Conservation (phyloP, 371 early-diverging fungal species). For the Spiromyces aspiralis region DNA sequence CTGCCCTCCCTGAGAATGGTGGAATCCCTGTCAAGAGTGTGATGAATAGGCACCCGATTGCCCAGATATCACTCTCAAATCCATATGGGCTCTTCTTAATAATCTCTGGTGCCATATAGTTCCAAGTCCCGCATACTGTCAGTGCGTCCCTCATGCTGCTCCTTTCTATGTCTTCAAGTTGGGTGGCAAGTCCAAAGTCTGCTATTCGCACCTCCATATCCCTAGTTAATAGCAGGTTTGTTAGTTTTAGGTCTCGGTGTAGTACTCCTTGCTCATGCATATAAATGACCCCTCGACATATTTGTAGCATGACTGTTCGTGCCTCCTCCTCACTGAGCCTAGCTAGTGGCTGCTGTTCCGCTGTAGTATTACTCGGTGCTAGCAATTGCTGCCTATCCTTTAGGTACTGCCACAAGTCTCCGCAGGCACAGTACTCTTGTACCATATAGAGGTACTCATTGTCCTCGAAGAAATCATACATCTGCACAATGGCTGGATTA, state of each 20-base stretch:
- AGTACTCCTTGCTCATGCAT: constrained; percentile 52
- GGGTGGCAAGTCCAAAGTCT: constrained; percentile 87
- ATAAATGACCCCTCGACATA: constrained; percentile 48
- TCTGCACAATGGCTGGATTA: constrained; percentile 32
- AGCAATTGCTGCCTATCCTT: constrained; percentile 4
- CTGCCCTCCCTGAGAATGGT: no score
- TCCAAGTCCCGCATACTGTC: constrained; percentile 92
- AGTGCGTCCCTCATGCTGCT: constrained; percentile 29
- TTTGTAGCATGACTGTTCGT: constrained; percentile 52
- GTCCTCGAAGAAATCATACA: constrained; percentile 46
- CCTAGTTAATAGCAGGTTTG: constrained; percentile 55
- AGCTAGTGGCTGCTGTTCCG: not conserved
- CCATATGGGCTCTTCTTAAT: constrained; percentile 50
- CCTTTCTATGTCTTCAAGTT: constrained; percentile 53
- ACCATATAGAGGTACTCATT: constrained; percentile 52
- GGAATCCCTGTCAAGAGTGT: constrained; percentile 79
- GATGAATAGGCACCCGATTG: constrained; percentile 91
- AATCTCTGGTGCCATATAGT: constrained; percentile 95
- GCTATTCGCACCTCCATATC: constrained; percentile 68
- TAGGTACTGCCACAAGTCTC: constrained; percentile 49
- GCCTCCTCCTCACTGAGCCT: constrained; percentile 33
- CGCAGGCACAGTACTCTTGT: constrained; percentile 49
- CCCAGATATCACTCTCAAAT: constrained; percentile 86
- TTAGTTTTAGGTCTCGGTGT: constrained; percentile 74
- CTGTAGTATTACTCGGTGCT: no score